Conservation (phyloP, 208 protist species). For the Porcisia hertigi region DNA sequence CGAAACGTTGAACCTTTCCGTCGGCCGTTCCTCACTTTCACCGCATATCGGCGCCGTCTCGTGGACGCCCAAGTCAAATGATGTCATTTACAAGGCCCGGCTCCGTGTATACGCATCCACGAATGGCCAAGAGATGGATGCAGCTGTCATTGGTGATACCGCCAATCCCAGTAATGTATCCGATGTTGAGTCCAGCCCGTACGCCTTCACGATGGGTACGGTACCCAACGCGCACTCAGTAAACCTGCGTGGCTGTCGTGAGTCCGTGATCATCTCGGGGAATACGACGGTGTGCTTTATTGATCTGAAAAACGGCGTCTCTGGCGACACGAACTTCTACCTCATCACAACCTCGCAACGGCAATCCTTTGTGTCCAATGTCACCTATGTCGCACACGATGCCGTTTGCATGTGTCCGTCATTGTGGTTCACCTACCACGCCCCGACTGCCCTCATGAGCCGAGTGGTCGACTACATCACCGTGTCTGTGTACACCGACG, state of each 20-base stretch:
- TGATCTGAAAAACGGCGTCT: conserved; percentile 44
- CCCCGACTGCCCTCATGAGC: conserved; percentile 24
- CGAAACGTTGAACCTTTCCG: neutral
- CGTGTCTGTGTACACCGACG: conserved; percentile 35
- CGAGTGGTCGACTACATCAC: conserved; percentile 45
- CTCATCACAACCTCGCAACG: conserved; percentile 30
- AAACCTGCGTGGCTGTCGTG: conserved; percentile 41
- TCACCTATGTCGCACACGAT: conserved; percentile 45
- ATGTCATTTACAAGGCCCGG: conserved; percentile 20
- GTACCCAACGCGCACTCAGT: conserved; percentile 40
- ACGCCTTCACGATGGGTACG: conserved; percentile 39
- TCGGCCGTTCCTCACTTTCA: conserved; percentile 9
- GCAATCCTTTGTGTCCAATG: conserved; percentile 29
- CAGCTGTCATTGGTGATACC: neutral
- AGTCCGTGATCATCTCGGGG: conserved; percentile 31
- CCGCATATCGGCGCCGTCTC: conserved; percentile 29
- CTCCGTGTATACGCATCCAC: conserved; percentile 17
- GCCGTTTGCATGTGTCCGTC: conserved; percentile 26
- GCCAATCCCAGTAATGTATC: conserved; percentile 1
- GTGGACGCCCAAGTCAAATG: conserved; percentile 34
- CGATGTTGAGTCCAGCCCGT: conserved; percentile 47
- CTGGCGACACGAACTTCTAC: conserved; percentile 49
- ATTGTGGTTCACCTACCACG: conserved; percentile 47
- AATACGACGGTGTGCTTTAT: conserved; percentile 49
- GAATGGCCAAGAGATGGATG: conserved; percentile 10